Percentiles rank a stretch among this genome's conserved stretches.
phyloP scores from a whole-genome alignment of 2,329 filamentous ascomycete species.

The Delphinella strobiligena region DNA sequence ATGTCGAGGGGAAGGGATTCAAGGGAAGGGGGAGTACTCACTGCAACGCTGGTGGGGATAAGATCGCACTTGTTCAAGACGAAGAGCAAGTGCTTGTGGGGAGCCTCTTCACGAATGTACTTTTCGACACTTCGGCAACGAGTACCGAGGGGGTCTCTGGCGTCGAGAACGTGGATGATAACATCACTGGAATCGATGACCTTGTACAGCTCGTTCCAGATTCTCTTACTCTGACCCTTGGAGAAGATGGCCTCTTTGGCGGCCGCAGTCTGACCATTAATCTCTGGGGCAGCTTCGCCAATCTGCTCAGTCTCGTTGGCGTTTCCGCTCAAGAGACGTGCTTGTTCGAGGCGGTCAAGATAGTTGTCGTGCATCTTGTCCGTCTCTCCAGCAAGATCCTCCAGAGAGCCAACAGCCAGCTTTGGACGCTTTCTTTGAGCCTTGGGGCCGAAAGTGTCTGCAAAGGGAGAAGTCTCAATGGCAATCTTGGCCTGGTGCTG shows the following conservation, averaged over 20 bases:
- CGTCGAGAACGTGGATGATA: conserved; percentile 87
- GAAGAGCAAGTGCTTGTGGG: conserved; percentile 90
- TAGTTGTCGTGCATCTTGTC: conserved; percentile 73
- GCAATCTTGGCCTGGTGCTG: conserved; percentile 90
- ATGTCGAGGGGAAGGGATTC: too few species aligned
- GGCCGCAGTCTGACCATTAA: conserved; percentile 29
- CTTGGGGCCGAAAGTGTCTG: conserved; percentile 86
- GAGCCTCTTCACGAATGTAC: conserved; percentile 83
- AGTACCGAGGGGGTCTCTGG: conserved; percentile 79
- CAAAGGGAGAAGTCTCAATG: conserved; percentile 75
- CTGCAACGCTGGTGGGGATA: conserved; percentile 82
- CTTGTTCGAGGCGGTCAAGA: conserved; percentile 67
- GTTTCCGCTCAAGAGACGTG: conserved; percentile 60
- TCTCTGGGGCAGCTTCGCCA: conserved; percentile 14
- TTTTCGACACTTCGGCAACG: conserved; percentile 85
- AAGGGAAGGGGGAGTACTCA: conserved; percentile 54
- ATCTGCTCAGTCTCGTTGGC: conserved; percentile 38
- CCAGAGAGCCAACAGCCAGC: conserved; percentile 67
- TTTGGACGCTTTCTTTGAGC: conserved; percentile 87
- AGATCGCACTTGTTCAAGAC: conserved; percentile 87
- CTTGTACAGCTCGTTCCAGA: conserved; percentile 90
- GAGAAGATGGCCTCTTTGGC: conserved; percentile 65
- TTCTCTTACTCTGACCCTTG: conserved; percentile 90
- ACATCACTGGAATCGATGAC: conserved; percentile 94
- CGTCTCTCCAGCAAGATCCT: conserved; percentile 69